Evolutionary conservation across 2,329 filamentous ascomycete species (phyloP).

Genomic region (Nigrospora osmanthi): DNA sequence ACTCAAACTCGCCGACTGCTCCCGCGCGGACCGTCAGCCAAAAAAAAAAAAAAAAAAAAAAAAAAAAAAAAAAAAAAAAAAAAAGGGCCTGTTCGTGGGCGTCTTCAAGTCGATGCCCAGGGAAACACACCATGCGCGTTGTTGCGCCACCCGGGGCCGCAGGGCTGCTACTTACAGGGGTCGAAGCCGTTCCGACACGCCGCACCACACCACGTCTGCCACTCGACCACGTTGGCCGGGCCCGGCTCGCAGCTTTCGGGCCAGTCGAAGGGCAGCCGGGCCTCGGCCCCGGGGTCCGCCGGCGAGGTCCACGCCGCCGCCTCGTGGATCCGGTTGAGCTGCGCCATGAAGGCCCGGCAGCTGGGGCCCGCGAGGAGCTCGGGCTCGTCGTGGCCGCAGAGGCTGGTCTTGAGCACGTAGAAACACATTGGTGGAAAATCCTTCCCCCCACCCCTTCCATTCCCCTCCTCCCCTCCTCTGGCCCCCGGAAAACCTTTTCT

Average conservation of each 20-base stretch:
- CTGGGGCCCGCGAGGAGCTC: slow-evolving; percentile 12
- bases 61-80: too few species aligned
- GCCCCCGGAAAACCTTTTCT: too few species aligned
- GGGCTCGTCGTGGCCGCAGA: slow-evolving; percentile 11
- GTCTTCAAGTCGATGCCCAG: too few species aligned
- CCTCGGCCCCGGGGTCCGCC: neutral
- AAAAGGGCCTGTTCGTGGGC: too few species aligned
- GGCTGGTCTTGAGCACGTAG: slow-evolving; percentile 12
- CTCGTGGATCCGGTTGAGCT: slow-evolving; percentile 13
- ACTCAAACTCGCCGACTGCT: too few species aligned
- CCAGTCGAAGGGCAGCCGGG: slow-evolving; percentile 9
- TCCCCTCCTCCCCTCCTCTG: too few species aligned
- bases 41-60: too few species aligned
- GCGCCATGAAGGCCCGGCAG: slow-evolving; percentile 8
- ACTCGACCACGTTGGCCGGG: slow-evolving; percentile 9
- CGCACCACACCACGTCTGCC: slow-evolving; percentile 14
- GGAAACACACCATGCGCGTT: too few species aligned
- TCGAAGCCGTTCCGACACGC: slow-evolving; percentile 15
- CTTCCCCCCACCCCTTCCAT: too few species aligned
- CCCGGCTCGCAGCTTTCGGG: slow-evolving; percentile 11
- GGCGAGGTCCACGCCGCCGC: slow-evolving; percentile 10
- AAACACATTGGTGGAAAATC: slow-evolving; percentile 11
- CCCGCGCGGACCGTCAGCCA: too few species aligned
- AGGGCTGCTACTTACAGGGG: neutral
- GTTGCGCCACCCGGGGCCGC: too few species aligned